Conservation (phyloP, 2,329 filamentous ascomycete genomes). For the Ceratocystis cacaofunesta region DNA sequence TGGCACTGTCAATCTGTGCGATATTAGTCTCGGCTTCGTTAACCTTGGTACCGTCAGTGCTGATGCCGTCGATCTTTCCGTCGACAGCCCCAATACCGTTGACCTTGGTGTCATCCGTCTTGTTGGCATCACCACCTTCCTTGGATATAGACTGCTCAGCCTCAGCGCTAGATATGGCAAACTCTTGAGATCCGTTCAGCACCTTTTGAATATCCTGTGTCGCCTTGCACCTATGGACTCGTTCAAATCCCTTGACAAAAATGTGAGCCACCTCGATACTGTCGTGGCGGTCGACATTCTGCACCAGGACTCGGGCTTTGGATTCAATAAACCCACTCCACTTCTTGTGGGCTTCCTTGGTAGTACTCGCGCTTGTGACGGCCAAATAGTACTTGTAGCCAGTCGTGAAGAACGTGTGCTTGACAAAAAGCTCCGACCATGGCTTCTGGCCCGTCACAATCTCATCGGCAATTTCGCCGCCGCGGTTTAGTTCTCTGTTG, state of each 20-base stretch:
- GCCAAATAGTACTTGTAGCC: slow-evolving; percentile 94
- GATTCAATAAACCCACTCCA: slow-evolving; percentile 93
- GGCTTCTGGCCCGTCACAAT: slow-evolving; percentile 62
- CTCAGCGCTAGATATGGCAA: slow-evolving; percentile 24
- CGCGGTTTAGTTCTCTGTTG: slow-evolving; percentile 65
- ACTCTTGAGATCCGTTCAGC: slow-evolving; percentile 37
- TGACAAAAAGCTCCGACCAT: slow-evolving; percentile 80
- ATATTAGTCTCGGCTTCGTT: too few relatives aligned
- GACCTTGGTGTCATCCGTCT: slow-evolving; percentile 29
- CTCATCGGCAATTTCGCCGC: slow-evolving; percentile 58
- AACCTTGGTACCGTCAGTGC: too few relatives aligned
- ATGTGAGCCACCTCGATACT: slow-evolving; percentile 74
- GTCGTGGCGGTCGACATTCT: slow-evolving; percentile 63
- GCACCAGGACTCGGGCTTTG: slow-evolving; percentile 74
- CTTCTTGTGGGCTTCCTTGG: slow-evolving; percentile 67
- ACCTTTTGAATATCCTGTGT: slow-evolving; percentile 38
- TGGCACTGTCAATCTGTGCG: too few relatives aligned
- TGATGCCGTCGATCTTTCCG: slow-evolving; percentile 20
- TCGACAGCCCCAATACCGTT: slow-evolving; percentile 20
- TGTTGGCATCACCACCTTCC: slow-evolving; percentile 21
- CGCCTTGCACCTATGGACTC: slow-evolving; percentile 55
- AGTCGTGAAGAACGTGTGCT: slow-evolving; percentile 83
- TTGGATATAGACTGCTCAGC: not conserved
- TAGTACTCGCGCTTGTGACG: slow-evolving; percentile 67
- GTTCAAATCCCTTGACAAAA: slow-evolving; percentile 85